Evolutionary conservation across 148 eudicot genomes (phyloP), one percentile per base, ranked within the genome.

Genomic region (Spergularia marina): DNA sequence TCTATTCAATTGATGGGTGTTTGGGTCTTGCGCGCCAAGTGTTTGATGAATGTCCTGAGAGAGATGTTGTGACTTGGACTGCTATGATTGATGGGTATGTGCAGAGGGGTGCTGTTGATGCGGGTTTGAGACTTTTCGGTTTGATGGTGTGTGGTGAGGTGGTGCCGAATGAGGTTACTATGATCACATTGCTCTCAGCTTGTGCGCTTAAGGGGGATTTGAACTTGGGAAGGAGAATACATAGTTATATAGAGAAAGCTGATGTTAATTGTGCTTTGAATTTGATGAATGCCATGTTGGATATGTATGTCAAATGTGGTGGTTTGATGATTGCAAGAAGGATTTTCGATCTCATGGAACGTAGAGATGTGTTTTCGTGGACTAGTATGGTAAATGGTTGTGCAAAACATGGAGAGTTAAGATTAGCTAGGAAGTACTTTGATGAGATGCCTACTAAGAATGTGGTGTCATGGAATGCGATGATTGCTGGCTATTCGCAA

Each of bases 11-110:
- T 65, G 62, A 47, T 54, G 87, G 85, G 67, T 56, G 66, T 73
- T 69, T 90, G 78, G 12, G 54, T n/a, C 63, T 57, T 82, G 89
- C 89, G 54, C 79, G 83, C 9, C 76, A 82, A 68, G 84, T 90
- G 83, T 90, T 87, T 54, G 82, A 81, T 79, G 93, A 84, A 85
- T 76, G 79, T 79, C 25, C 71, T 60, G 75, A 55, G 16, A 87
- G 77, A 71, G 93, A 89, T 84, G 93, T 89, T 40, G 89, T 89
- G 70, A 84, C 89, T 60, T 89, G 93, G 93, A 87, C 91, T 58
- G 77, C 84, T 0, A 66, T 89, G 87, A 89, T 89, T 71, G 87
- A 86, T 77, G 93, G 87, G 55, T 81, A 76, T 84, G 88, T 83
- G 52, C 75, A 86, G 80, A 79, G 80, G 9, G 77, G 66, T 74